Percentiles rank a stretch among this genome's conserved stretches.
These are phyloP conservation scores for Ramaria rubella DNA, from an alignment of 768 basidiomycete species.

Conservation along the genomic window DNA sequence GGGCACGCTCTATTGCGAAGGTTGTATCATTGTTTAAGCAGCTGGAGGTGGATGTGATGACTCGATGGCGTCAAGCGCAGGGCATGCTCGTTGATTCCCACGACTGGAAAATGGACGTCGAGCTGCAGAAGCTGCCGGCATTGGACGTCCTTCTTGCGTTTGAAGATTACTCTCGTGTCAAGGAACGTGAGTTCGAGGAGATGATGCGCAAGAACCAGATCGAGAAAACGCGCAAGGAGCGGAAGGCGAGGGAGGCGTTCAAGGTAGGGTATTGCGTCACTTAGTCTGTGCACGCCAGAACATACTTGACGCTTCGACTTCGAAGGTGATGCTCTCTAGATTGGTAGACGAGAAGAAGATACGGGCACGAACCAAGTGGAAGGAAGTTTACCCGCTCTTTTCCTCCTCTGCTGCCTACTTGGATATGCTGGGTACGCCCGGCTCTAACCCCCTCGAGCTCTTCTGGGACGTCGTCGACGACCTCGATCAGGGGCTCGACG, in stretches of 20 bases:
- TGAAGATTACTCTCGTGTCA: constrained; percentile 86
- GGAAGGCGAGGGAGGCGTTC: constrained; percentile 90
- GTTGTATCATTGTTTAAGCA: constrained; percentile 81
- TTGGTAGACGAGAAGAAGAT: constrained; percentile 62
- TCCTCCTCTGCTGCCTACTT: constrained; percentile 77
- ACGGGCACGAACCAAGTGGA: constrained; percentile 86
- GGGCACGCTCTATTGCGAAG: constrained; percentile 74
- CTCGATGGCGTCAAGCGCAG: constrained; percentile 85
- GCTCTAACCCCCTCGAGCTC: constrained; percentile 90
- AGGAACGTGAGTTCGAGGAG: constrained; percentile 89
- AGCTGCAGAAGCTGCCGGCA: constrained; percentile 77
- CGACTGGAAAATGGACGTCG: constrained; percentile 70
- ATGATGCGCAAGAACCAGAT: constrained; percentile 73
- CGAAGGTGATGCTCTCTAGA: constrained; percentile 62
- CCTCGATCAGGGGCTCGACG: constrained; percentile 79
- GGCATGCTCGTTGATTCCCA: constrained; percentile 67
- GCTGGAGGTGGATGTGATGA: constrained; percentile 87
- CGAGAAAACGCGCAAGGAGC: constrained; percentile 75
- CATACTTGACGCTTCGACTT: too few species aligned
- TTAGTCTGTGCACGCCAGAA: too few species aligned
- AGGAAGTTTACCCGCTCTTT: constrained; percentile 75
- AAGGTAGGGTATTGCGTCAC: constrained; percentile 42
- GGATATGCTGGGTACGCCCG: constrained; percentile 83
- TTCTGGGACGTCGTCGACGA: constrained; percentile 93
- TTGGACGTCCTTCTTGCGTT: constrained; percentile 90